phyloP scores from a whole-genome alignment of 139 green algal species.

The Picochlorum sp. region DNA sequence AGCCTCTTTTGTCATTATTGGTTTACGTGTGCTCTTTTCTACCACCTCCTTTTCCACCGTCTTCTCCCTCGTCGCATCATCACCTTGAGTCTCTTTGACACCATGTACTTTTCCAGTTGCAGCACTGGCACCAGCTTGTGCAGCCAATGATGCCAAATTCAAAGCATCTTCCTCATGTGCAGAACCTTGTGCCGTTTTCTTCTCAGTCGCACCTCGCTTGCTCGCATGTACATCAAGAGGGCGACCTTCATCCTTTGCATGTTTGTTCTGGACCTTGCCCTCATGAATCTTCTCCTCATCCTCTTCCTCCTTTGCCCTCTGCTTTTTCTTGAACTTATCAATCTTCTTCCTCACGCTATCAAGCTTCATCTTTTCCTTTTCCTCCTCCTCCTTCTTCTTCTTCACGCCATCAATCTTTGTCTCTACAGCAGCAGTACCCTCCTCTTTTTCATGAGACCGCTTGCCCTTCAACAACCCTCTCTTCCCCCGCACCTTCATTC shows the following conservation, averaged over 20 bases:
- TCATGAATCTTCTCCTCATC: not conserved
- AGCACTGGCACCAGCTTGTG: conserved; percentile 2
- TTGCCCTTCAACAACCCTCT: not conserved
- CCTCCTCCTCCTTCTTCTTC: not conserved
- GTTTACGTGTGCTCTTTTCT: not conserved
- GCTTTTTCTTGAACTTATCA: not conserved
- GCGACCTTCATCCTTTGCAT: too few relatives aligned
- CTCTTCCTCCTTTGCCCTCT: not conserved
- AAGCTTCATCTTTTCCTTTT: not conserved
- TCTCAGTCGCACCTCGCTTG: too few relatives aligned
- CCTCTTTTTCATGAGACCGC: not conserved
- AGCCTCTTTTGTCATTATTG: not conserved
- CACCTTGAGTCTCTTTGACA: not conserved
- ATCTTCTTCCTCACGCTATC: not conserved
- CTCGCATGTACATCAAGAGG: too few relatives aligned
- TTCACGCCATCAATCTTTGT: not conserved
- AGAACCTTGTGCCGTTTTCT: not conserved
- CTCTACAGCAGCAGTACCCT: too few relatives aligned
- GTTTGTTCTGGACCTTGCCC: too few relatives aligned
- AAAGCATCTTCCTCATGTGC: not conserved
- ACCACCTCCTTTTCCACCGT: not conserved
- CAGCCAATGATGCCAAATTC: conserved; percentile 7
- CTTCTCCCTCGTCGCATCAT: not conserved
- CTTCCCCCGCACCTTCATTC: not conserved
- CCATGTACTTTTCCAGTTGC: not conserved